A percentile compares a stretch with the other conserved stretches of the same genome.
These are phyloP conservation scores for Vigna angularis DNA, from an alignment of 306 rosid species.

Conservation along the genomic window DNA sequence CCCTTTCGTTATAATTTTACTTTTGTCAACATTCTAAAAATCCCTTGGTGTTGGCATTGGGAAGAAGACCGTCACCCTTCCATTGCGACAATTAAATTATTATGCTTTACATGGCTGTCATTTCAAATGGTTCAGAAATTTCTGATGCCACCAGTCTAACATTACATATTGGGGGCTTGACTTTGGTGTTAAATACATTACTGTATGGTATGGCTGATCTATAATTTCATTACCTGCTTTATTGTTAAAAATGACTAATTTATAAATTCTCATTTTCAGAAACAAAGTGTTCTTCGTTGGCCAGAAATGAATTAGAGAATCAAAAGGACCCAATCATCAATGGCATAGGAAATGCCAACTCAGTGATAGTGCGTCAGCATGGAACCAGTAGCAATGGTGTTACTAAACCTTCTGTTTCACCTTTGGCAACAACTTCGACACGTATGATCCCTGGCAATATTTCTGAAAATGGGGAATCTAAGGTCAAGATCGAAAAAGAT, in stretches of 20 bases:
- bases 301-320: conserved; percentile 66
- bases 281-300: conserved; percentile 76
- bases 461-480: conserved; percentile 63
- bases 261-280: conserved; percentile 60
- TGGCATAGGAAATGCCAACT: conserved; percentile 56
- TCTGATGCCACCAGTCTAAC: conserved; percentile 13
- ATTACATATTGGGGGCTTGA: background rate
- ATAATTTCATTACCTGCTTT: conserved; percentile 17
- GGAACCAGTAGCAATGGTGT: conserved; percentile 61
- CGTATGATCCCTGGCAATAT: conserved; percentile 45
- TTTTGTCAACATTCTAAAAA: conserved; percentile 31
- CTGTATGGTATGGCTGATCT: background rate
- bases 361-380: conserved; percentile 49
- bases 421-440: conserved; percentile 55
- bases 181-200: conserved; percentile 10
- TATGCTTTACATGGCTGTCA: conserved; percentile 26
- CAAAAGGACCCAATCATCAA: conserved; percentile 58
- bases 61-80: conserved; percentile 6
- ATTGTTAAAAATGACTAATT: conserved; percentile 38
- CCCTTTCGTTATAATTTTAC: conserved; percentile 24
- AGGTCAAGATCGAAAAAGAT: conserved; percentile 56
- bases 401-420: conserved; percentile 51
- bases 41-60: background rate
- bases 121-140: conserved; percentile 32
- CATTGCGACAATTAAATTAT: conserved; percentile 21